Percentiles rank a stretch among this genome's conserved stretches.
Evolutionary conservation across 2,329 filamentous ascomycete species (phyloP).

Genomic region (Amphichorda felina): DNA sequence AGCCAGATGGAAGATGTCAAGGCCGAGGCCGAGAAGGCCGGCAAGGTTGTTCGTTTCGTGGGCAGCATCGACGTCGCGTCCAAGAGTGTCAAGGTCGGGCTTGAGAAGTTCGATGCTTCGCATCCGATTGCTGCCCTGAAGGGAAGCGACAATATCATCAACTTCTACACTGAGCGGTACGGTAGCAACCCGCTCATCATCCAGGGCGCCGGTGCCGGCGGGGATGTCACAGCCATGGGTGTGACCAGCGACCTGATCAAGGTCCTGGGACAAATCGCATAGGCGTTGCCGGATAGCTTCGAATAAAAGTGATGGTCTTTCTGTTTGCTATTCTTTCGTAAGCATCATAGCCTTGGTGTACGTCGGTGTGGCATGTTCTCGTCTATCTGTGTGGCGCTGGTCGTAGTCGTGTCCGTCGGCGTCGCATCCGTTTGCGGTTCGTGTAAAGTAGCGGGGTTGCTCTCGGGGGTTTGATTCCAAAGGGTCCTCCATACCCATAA

Average conservation of each 20-base stretch:
- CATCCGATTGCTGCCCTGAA: conserved; percentile 90
- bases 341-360: neutral
- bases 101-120: conserved; percentile 78
- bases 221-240: conserved; percentile 95
- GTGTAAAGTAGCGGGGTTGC: neutral
- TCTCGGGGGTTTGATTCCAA: neutral
- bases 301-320: neutral
- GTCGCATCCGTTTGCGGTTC: neutral
- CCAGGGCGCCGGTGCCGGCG: conserved; percentile 87
- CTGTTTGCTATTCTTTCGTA: neutral
- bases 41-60: conserved; percentile 89
- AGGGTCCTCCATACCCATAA: neutral
- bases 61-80: conserved; percentile 81
- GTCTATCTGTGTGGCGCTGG: neutral
- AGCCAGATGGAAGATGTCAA: conserved; percentile 83
- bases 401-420: conserved; percentile 1
- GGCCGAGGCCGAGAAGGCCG: conserved; percentile 69
- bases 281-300: conserved; percentile 9
- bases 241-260: conserved; percentile 91
- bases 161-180: conserved; percentile 95
- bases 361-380: neutral
- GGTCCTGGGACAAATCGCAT: conserved; percentile 60
- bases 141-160: conserved; percentile 98
- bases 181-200: conserved; percentile 84
- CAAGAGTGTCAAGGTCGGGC: conserved; percentile 77